Base-by-base conservation (phyloP, 1,284 basidiomycete species). In the Phellinidium pouzarii region DNA sequence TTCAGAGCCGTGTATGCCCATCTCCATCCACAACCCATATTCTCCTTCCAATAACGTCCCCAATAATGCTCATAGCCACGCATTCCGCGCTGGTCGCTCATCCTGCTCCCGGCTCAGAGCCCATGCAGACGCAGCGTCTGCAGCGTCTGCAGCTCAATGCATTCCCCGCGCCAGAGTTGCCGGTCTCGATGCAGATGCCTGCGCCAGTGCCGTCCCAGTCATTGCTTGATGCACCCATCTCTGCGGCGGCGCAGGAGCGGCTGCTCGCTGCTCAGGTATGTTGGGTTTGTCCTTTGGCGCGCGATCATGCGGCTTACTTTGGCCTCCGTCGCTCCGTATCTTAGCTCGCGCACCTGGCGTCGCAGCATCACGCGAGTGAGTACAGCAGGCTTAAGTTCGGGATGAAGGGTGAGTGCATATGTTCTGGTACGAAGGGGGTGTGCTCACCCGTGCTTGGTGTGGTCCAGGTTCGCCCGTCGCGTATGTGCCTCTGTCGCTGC, bases 321-420 rank as follows among this genome's bases (percentile, higher is more conserved):
- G 17, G 14, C 29, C 34, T 36, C 26, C 11, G 1, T 36, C 14
- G 36, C 19, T 11, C 22, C 31, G 20, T 50, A n/a, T 49, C 55
- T n/a, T 52, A 82, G 76, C 77, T 88, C 52, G 73, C 75, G 5
- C 68, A 66, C 14, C 67, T 87, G 17, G 86, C 87, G 3, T 89
- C 87, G 5, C 89, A 92, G 63, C 87, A 91, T 71, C 91, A 92
- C 54, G 59, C 67, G 52, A 88, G 84, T 67, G 84, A 87, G 44
- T 92, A 93, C 66, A 87, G 80, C 60, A 74, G 78, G 52, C 67
- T 81, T n/a, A 92, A 92, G 65, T 85, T 79, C 59, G 90, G 88
- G 11, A 71, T 75, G 3, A 67, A 73, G 60, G 88, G 87, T 84
- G 54, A 52, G 68, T 41, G 14, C 25, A 36, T 47, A 25, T 23